Evolutionary conservation across 768 basidiomycete species (phyloP), one percentile per base, ranked within the genome.

Genomic region (Phanerochaete carnosa): DNA sequence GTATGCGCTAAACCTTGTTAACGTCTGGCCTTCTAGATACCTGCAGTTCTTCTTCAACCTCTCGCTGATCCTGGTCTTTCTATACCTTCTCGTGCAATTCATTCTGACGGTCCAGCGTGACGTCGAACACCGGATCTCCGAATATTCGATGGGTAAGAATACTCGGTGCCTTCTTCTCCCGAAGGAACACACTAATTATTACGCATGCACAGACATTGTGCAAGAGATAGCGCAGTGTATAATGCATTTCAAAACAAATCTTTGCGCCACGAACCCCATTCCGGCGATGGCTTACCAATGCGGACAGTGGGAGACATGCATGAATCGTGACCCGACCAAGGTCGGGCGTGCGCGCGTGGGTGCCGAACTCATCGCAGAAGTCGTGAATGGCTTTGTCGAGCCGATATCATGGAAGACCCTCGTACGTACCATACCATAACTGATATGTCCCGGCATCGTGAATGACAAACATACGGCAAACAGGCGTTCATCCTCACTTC

Each of bases 401-500:
- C 90, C 91, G 52, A 95, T 99, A 75, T 94, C 90, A 72, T 98
- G 95, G 94, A 97, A 95, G 77, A 95, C 95, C 13, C 76, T 98
- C 73, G 96, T 93, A 63, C 74, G 90, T 68, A 55, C 46, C n/a
- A 6, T 45, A 16, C 45, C 47, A 23, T 61, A 15, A 35, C 33
- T 7, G 33, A 11, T 49, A 49, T 43, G 35, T 66, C 30, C 57
- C 58, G 12, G 29, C 59, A 50, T 45, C n/a, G 46, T 51, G 46
- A 53, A 57, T 16, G 6, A 29, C 49, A 28, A 19, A 26, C 43
- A 54, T 47, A 33, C 32, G 35, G 39, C 35, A 7, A 1, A 22
- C 60, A 92, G 90, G 78, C 80, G 26, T 92, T 92, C 75, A 84
- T 87, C 28, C 72, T 93, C 74, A 85, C 87, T 62, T 91, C 90